Conservation (phyloP, 306 rosid species). For the Begonia loranthoides region DNA sequence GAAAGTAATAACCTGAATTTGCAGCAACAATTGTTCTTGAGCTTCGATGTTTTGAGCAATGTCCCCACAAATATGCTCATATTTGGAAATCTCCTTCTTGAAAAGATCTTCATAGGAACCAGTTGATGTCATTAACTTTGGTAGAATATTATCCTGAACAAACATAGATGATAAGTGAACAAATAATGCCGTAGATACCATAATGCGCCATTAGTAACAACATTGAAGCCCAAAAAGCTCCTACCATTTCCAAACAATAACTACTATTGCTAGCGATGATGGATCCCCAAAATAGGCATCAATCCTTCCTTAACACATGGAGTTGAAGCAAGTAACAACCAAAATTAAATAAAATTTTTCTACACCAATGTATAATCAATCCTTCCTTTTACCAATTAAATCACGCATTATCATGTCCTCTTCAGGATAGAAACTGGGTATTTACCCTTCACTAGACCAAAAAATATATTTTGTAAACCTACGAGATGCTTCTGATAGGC, state of each 20-base stretch:
- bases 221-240: not conserved
- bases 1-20: conserved; percentile 57
- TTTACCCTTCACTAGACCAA: no score
- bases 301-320: no score
- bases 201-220: conserved; percentile 10
- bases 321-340: no score
- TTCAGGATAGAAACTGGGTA: no score
- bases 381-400: no score
- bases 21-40: conserved; percentile 82
- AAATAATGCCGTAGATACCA: conserved; percentile 2
- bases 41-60: conserved; percentile 88
- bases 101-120: conserved; percentile 97
- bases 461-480: no score
- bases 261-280: not conserved
- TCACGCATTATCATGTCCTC: no score
- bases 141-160: conserved; percentile 92
- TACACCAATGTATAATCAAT: no score
- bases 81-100: conserved; percentile 83
- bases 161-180: conserved; percentile 16
- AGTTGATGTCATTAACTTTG: conserved; percentile 96
- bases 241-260: not conserved
- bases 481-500: no score
- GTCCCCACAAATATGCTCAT: conserved; percentile 77
- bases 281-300: no score
- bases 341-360: no score